Base-by-base conservation (phyloP, 805 yeast species). In the Wickerhamiella sorbophila region DNA sequence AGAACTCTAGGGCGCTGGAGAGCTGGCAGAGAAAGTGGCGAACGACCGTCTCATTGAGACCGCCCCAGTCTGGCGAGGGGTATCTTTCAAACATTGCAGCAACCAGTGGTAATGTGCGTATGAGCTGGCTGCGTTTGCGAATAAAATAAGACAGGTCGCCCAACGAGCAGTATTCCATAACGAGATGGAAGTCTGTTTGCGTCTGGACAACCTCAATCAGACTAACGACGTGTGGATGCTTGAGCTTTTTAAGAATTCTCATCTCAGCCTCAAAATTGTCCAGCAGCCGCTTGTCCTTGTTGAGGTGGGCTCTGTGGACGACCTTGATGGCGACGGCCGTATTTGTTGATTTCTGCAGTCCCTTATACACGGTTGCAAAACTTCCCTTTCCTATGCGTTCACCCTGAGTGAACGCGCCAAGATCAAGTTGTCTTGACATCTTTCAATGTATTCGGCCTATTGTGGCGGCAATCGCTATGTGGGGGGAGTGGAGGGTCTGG, bases 161-260 rank as follows among this genome's bases (percentile, higher is more conserved):
- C 57, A 91, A 66, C 1, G 96, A 77, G 59, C 98, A 91, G 64
- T 85, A 91, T 60, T 91, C 97, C 96, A 91, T 91, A 15, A 88
- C 77, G 48, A 91, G 65, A 57, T 85, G 88, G 64, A 86, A 84
- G 59, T 87, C 84, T 9, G 75, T 59, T 31, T 59, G 55, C 1
- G 95, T 79, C 55, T 84, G 79, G 45, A 76, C 75, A 56, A 85
- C 86, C 55, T 88, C 97, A 45, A 83, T 62, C 38, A 91, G 65
- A 15, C 79, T 79, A 9, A 91, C 98, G 42, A 91, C 81, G 59
- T 91, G 97, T 1, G 95, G 94, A 55, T 91, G 95, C 51, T 79
- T 77, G 65, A 91, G 70, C 42, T 83, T 76, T 64, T 86, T 86
- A 48, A 91, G 67, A 36, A 91, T 91, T 33, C 83, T 74, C 42